A percentile compares a stretch with the other conserved stretches of the same genome.
Conservation (phyloP, 148 eudicot genomes). For the Rhododendron kiyosumense region DNA sequence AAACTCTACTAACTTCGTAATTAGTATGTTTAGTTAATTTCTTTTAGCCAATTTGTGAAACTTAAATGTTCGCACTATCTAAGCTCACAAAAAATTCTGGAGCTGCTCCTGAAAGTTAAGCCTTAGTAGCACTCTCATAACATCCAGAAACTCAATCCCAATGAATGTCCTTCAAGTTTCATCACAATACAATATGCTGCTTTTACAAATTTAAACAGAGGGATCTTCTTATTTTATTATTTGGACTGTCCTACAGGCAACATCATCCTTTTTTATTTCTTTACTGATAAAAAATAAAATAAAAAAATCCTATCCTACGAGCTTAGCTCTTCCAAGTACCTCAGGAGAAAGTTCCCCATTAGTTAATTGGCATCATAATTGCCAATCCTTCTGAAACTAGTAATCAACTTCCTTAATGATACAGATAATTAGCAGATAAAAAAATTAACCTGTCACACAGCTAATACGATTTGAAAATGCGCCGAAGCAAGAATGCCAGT, state of each 20-base stretch:
- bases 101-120: neutral
- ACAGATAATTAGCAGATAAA: neutral
- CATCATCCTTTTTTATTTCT: neutral
- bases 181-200: neutral
- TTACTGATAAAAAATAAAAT: too few relatives aligned
- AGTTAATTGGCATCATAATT: neutral
- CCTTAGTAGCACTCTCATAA: neutral
- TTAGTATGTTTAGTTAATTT: neutral
- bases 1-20: neutral
- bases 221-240: neutral
- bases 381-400: neutral
- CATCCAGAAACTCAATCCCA: neutral
- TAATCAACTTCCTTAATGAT: neutral
- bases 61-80: neutral
- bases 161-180: neutral
- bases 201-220: neutral
- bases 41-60: neutral
- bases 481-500: neutral
- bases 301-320: neutral
- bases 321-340: neutral
- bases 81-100: neutral
- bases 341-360: neutral
- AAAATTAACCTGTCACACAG: neutral
- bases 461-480: neutral
- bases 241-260: neutral